Evolutionary conservation across 2,329 filamentous ascomycete species (phyloP).

Genomic region (Penicillium sp.): DNA sequence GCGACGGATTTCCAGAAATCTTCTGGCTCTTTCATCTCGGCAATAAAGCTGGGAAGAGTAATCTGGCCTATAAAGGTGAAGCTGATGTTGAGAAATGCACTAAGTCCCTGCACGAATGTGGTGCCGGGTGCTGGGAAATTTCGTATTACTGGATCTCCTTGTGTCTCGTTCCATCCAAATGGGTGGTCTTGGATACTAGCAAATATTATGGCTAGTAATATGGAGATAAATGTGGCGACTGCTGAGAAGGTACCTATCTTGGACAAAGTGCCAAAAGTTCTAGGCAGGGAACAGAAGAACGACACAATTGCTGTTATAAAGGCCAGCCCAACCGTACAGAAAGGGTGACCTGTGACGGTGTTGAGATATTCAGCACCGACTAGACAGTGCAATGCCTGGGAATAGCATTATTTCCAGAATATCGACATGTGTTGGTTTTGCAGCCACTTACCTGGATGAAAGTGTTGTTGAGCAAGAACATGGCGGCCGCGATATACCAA

Average conservation of each 20-base stretch:
- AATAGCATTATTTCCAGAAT: neutral
- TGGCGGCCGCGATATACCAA: slow-evolving; percentile 70
- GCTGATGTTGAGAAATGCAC: slow-evolving; percentile 89
- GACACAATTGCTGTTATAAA: slow-evolving; percentile 75
- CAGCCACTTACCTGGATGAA: slow-evolving; percentile 78
- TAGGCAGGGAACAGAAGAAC: slow-evolving; percentile 77
- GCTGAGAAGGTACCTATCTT: slow-evolving; percentile 79
- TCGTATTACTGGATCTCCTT: slow-evolving; percentile 69
- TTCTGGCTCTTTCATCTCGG: slow-evolving; percentile 79
- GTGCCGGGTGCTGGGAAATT: slow-evolving; percentile 70
- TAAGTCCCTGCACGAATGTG: slow-evolving; percentile 79
- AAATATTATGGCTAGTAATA: slow-evolving; percentile 81
- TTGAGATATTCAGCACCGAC: slow-evolving; percentile 86
- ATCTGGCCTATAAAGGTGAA: slow-evolving; percentile 97
- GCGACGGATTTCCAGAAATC: slow-evolving; percentile 93
- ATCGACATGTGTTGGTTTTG: no score
- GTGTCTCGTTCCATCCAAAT: slow-evolving; percentile 60
- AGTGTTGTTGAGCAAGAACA: slow-evolving; percentile 93
- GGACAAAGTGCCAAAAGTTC: slow-evolving; percentile 80
- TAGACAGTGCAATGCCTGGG: slow-evolving; percentile 74
- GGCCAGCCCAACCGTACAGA: slow-evolving; percentile 80
- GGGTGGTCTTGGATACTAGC: slow-evolving; percentile 75
- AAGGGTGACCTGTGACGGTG: slow-evolving; percentile 73
- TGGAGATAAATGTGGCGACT: slow-evolving; percentile 85
- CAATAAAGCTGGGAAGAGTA: slow-evolving; percentile 89